A percentile compares a stretch with the other conserved stretches of the same genome.
phyloP scores from a whole-genome alignment of 1,284 basidiomycete genomes.

The Bondarzewia mesenterica region DNA sequence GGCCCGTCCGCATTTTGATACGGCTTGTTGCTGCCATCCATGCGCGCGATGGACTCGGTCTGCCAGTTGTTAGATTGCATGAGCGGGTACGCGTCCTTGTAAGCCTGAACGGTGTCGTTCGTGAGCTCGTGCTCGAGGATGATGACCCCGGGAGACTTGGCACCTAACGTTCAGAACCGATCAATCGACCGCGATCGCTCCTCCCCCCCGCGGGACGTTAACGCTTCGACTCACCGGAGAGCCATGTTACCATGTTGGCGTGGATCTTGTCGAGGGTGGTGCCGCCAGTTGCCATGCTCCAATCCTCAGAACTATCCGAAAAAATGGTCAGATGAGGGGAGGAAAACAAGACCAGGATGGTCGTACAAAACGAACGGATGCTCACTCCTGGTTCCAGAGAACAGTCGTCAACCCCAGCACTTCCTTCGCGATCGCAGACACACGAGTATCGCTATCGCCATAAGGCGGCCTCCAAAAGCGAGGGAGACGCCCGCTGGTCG shows the following conservation, averaged over 20 bases:
- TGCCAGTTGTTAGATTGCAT: constrained; percentile 66
- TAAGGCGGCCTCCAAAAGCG: constrained; percentile 74
- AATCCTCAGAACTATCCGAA: constrained; percentile 60
- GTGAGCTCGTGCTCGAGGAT: constrained; percentile 80
- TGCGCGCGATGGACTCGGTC: constrained; percentile 42
- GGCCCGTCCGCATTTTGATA: constrained; percentile 46
- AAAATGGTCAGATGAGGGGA: too few relatives aligned
- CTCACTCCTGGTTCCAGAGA: constrained; percentile 78
- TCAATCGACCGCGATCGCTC: too few relatives aligned
- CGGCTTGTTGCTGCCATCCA: constrained; percentile 30
- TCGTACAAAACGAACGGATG: neutral
- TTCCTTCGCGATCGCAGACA: constrained; percentile 65
- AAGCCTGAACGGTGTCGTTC: constrained; percentile 51
- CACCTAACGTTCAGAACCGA: too few relatives aligned
- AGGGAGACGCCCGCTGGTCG: constrained; percentile 66
- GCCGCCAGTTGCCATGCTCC: constrained; percentile 37
- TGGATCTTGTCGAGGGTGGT: constrained; percentile 38
- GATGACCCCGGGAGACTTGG: constrained; percentile 69
- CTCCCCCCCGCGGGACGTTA: too few relatives aligned
- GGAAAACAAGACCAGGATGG: neutral
- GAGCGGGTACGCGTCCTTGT: constrained; percentile 60
- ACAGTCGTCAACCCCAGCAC: constrained; percentile 68
- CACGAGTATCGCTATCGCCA: constrained; percentile 70
- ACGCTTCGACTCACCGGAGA: constrained; percentile 33
- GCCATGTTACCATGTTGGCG: constrained; percentile 42